Percentiles rank a stretch among this genome's conserved stretches.
These are phyloP conservation scores for Raffaelea albimanens DNA, from an alignment of 2,329 filamentous ascomycete species.

Conservation along the genomic window DNA sequence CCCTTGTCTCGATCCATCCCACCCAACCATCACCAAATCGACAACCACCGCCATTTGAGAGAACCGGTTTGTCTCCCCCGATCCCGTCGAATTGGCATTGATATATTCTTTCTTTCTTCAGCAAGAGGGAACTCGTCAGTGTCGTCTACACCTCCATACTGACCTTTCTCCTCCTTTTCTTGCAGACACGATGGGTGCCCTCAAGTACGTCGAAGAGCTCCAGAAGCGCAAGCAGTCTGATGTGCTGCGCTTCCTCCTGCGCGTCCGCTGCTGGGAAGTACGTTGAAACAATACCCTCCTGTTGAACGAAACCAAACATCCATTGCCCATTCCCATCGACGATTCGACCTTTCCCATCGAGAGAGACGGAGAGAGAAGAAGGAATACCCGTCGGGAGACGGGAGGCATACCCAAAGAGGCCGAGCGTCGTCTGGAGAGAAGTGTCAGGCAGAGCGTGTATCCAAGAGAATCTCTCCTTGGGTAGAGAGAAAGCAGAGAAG, in stretches of 20 bases:
- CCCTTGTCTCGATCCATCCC: neutral
- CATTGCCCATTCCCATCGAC: neutral
- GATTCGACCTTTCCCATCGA: too few relatives aligned
- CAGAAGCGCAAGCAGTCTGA: slow-evolving; percentile 99
- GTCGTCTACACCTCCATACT: neutral
- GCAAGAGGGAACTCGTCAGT: too few relatives aligned
- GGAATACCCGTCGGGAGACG: too few relatives aligned
- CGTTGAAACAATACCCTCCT: slow-evolving; percentile 36
- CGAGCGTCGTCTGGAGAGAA: too few relatives aligned
- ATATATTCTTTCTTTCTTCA: neutral
- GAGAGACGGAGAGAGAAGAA: too few relatives aligned
- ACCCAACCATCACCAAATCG: neutral
- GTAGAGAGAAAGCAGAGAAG: too few relatives aligned
- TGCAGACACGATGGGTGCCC: slow-evolving; percentile 86
- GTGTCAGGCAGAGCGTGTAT: too few relatives aligned
- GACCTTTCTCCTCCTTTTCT: slow-evolving; percentile 2
- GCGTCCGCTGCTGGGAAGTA: slow-evolving; percentile 99
- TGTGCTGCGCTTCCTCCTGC: slow-evolving; percentile 99
- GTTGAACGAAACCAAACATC: neutral
- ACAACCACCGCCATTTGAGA: slow-evolving; percentile 1
- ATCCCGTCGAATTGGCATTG: neutral
- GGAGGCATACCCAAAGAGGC: too few relatives aligned
- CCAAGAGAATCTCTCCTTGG: too few relatives aligned
- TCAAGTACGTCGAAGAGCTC: slow-evolving; percentile 99
- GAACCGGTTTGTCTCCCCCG: slow-evolving; percentile 2